Percentiles rank a stretch among this genome's conserved stretches.
Conservation (phyloP, 164 flowering plant species). For the Tetracentron sinense region DNA sequence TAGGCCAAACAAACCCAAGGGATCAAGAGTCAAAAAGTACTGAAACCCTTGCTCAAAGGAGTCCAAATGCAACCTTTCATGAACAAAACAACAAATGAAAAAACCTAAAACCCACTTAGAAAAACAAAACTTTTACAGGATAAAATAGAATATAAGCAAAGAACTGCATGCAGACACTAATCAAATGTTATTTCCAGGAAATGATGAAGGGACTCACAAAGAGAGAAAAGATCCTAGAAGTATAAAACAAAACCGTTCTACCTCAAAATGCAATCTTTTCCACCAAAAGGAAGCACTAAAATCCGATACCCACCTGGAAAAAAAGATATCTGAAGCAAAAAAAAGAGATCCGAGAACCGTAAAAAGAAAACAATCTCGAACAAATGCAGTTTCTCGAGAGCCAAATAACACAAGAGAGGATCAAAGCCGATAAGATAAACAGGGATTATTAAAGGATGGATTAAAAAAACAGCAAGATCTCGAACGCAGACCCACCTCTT, state of each 20-base stretch:
- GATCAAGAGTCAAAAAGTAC: not conserved
- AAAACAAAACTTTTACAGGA: not conserved
- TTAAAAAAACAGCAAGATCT: conserved; percentile 24
- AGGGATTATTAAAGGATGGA: conserved; percentile 4
- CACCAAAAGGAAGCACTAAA: not conserved
- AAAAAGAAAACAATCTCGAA: not conserved
- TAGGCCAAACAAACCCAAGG: not conserved
- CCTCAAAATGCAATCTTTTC: conserved; percentile 10
- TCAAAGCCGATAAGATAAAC: conserved; percentile 16
- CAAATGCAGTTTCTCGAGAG: conserved; percentile 14
- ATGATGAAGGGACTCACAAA: conserved; percentile 8
- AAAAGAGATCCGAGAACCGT: not conserved
- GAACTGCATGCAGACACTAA: conserved; percentile 1
- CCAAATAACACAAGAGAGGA: conserved; percentile 15
- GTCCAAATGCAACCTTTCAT: not conserved
- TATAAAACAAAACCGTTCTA: no score
- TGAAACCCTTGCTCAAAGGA: not conserved
- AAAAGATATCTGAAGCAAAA: conserved; percentile 7
- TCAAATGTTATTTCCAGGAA: not conserved
- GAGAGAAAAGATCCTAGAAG: conserved; percentile 10
- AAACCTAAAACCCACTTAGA: not conserved
- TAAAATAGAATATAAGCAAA: not conserved
- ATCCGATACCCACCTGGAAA: not conserved
- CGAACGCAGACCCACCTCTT: conserved; percentile 18
- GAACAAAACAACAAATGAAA: not conserved